A percentile compares a stretch with the other conserved stretches of the same genome.
Conservation (phyloP, 225 moss, liverwort and hornwort species). For the Pleurozium schreberi region DNA sequence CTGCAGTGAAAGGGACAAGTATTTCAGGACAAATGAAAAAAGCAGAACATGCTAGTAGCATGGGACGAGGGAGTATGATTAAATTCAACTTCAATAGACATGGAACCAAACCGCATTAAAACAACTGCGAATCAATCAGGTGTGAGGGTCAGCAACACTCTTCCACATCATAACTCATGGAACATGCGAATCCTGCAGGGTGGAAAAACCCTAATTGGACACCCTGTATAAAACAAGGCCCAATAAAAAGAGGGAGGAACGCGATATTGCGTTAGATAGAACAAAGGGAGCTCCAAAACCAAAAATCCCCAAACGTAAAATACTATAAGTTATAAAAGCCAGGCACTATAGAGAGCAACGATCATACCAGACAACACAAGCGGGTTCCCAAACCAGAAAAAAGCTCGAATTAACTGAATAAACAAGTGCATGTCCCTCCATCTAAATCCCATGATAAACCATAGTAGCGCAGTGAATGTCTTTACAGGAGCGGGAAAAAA, state of each 20-base stretch:
- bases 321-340: too few species aligned
- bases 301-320: neutral
- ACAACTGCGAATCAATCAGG: neutral
- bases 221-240: neutral
- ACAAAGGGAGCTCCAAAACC: too few species aligned
- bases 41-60: too few species aligned
- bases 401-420: too few species aligned
- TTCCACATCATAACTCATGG: neutral
- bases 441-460: neutral
- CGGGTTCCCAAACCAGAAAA: too few species aligned
- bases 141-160: neutral
- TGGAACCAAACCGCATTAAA: neutral
- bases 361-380: too few species aligned
- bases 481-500: neutral
- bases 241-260: neutral
- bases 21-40: too few species aligned
- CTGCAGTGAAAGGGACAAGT: too few species aligned
- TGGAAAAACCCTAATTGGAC: neutral
- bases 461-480: neutral
- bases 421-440: neutral
- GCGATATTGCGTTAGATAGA: neutral
- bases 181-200: neutral
- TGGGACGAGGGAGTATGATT: too few species aligned
- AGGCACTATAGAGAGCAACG: too few species aligned
- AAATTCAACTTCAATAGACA: too few species aligned